These are phyloP conservation scores for Citrus inodora DNA, from an alignment of 345 rosid genomes.

Conservation along the genomic window DNA sequence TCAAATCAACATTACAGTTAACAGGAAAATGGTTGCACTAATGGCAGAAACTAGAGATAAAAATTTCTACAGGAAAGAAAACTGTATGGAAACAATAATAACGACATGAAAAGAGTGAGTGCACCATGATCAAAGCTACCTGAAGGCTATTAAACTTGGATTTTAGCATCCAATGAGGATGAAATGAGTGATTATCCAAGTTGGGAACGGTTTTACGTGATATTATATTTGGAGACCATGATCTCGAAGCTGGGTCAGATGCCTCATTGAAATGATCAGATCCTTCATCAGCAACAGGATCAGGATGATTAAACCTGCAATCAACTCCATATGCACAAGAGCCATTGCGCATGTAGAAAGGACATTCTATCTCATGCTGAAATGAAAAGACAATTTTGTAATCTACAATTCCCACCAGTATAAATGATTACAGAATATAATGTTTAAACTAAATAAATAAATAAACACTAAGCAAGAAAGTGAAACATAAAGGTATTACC, in stretches of 20 bases:
- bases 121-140: conserved; percentile 11
- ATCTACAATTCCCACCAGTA: neutral
- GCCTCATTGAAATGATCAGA: conserved; percentile 16
- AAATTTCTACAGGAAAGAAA: neutral
- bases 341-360: conserved; percentile 53
- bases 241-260: neutral
- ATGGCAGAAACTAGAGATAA: neutral
- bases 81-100: neutral
- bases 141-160: conserved; percentile 7
- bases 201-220: conserved; percentile 4
- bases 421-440: neutral
- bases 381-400: conserved; percentile 2
- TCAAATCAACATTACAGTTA: neutral
- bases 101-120: neutral
- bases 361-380: conserved; percentile 50
- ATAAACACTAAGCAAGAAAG: neutral
- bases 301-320: conserved; percentile 60
- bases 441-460: neutral
- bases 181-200: conserved; percentile 12
- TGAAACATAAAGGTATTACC: conserved; percentile 16
- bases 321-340: conserved; percentile 49
- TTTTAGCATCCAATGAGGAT: neutral
- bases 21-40: neutral
- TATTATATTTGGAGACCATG: conserved; percentile 2
- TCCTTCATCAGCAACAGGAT: conserved; percentile 40